Conservation (phyloP, 2,329 filamentous ascomycete genomes). For the Colletotrichum coccodes region DNA sequence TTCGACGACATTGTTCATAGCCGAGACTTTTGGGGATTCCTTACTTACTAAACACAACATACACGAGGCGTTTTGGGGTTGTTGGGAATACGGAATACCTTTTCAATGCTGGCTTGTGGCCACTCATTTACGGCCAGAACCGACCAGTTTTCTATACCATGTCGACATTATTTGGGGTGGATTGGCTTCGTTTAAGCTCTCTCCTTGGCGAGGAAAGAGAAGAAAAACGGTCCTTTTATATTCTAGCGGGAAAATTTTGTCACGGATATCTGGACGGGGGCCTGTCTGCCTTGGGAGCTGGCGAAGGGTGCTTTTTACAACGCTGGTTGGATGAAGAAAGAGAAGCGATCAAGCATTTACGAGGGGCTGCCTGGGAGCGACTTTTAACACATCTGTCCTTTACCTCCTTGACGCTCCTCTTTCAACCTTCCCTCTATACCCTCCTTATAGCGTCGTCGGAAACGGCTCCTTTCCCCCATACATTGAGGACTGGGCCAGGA, state of each 20-base stretch:
- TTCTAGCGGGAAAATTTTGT: background rate
- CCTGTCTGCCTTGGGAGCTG: background rate
- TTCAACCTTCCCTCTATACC: no score
- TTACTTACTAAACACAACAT: background rate
- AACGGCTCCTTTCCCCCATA: background rate
- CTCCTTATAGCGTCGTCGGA: background rate
- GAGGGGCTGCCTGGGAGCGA: background rate
- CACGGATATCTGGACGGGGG: background rate
- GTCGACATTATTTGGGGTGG: background rate
- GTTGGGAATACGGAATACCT: background rate
- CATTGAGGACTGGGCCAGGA: background rate
- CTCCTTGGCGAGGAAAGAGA: background rate
- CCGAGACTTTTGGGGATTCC: no score
- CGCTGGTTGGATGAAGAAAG: background rate
- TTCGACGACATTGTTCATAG: background rate
- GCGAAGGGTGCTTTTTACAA: background rate
- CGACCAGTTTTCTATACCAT: conserved; percentile 1
- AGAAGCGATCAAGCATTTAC: background rate
- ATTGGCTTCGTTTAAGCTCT: background rate
- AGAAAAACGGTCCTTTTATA: background rate
- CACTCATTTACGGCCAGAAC: background rate
- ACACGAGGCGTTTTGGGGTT: background rate
- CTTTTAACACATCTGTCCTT: background rate
- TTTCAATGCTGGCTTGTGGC: background rate
- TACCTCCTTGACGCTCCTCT: background rate